Conservation (phyloP, 2,329 filamentous ascomycete genomes). For the Aphanoascus verrucosus region DNA sequence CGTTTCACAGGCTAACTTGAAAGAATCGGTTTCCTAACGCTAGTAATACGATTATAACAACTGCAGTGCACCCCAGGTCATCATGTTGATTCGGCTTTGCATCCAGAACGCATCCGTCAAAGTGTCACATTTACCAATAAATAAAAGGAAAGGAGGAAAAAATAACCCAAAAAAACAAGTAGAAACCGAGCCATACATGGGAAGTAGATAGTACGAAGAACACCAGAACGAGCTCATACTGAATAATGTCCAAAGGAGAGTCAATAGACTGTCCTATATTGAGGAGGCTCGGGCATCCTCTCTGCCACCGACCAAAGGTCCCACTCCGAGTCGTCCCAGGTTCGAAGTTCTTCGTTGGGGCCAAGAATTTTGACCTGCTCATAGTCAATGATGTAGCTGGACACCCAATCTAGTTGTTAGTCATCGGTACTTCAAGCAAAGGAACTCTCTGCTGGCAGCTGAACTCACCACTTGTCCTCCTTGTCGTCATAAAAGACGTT, state of each 20-base stretch:
- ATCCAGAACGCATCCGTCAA: background rate
- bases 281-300: background rate
- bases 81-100: background rate
- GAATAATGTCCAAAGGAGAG: no score
- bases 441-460: no score
- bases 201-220: no score
- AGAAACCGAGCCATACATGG: no score
- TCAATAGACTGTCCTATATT: no score
- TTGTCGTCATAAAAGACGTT: conserved; percentile 10
- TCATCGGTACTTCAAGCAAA: background rate
- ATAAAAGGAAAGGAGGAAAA: no score
- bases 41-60: background rate
- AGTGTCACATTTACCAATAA: background rate
- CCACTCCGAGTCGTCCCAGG: background rate
- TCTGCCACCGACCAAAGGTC: background rate
- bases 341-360: background rate
- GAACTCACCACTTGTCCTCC: conserved; percentile 5
- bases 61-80: conserved; percentile 1
- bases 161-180: no score
- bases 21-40: background rate
- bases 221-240: no score
- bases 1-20: conserved; percentile 53
- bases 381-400: conserved; percentile 12
- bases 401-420: background rate
- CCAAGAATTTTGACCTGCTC: background rate